Percentiles rank a stretch among this genome's conserved stretches.
These are phyloP conservation scores for Wickerhamiella domercqiae DNA, from an alignment of 805 yeast genomes.

Conservation along the genomic window DNA sequence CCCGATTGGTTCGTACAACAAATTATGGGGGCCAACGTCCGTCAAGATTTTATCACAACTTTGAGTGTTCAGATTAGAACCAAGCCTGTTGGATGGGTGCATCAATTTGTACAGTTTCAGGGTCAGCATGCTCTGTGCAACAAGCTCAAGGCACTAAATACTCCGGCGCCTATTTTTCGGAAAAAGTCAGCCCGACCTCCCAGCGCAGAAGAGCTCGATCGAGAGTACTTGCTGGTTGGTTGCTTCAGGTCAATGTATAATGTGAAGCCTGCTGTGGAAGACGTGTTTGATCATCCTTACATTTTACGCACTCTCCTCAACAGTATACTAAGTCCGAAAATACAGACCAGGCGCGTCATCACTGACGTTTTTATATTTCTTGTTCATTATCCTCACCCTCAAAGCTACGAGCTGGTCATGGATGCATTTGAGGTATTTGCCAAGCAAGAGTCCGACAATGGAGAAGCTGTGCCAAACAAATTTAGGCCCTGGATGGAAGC, in stretches of 20 bases:
- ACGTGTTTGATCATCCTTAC: conserved; percentile 30
- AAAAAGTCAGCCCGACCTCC: no score
- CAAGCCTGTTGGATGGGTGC: conserved; percentile 75
- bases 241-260: conserved; percentile 65
- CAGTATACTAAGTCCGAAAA: conserved; percentile 57
- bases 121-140: conserved; percentile 69
- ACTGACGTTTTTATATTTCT: conserved; percentile 58
- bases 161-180: conserved; percentile 11
- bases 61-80: conserved; percentile 87
- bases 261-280: conserved; percentile 44
- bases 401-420: conserved; percentile 43
- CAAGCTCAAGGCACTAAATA: conserved; percentile 41
- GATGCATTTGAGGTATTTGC: conserved; percentile 30
- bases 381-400: conserved; percentile 26
- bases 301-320: conserved; percentile 50
- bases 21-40: conserved; percentile 46
- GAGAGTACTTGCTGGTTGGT: conserved; percentile 60
- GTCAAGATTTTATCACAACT: conserved; percentile 59
- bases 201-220: conserved; percentile 30
- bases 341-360: conserved; percentile 62
- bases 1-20: conserved; percentile 68
- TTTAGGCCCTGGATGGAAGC: conserved; percentile 59
- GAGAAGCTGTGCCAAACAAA: conserved; percentile 28
- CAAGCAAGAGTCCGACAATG: conserved; percentile 1
- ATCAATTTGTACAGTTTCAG: conserved; percentile 51